These are phyloP conservation scores for Trichoderma harzianum DNA, from an alignment of 2,329 filamentous ascomycete genomes.

Conservation along the genomic window DNA sequence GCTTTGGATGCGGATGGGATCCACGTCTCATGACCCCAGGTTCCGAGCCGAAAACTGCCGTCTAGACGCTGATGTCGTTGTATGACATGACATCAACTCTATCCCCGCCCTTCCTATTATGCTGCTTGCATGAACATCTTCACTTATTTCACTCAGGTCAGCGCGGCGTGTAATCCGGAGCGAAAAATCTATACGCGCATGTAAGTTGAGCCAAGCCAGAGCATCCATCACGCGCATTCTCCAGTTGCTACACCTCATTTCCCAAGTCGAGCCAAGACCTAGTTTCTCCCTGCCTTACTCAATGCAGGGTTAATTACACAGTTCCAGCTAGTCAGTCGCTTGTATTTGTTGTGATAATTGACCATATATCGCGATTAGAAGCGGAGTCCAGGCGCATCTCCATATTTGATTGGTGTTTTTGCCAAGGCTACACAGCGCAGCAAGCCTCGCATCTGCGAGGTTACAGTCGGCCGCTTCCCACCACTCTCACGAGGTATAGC, in stretches of 20 bases:
- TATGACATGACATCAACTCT: constrained; percentile 16
- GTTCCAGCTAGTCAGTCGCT: not conserved
- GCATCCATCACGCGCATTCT: constrained; percentile 17
- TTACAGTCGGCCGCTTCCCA: not conserved
- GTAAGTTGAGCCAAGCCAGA: not conserved
- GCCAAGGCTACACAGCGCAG: not conserved
- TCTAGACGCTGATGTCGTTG: not conserved
- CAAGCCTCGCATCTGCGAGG: not conserved
- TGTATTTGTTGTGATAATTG: not conserved
- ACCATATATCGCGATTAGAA: not conserved
- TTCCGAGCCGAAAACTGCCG: constrained; percentile 5
- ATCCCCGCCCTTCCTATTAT: not conserved
- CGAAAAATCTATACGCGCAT: not conserved
- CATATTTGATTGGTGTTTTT: not conserved
- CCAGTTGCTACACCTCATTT: constrained; percentile 1
- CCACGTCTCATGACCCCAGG: constrained; percentile 12
- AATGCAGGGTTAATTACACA: not conserved
- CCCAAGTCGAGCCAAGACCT: not conserved
- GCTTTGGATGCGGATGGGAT: constrained; percentile 1
- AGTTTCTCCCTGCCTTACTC: not conserved
- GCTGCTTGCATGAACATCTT: not conserved
- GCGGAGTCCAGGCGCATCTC: not conserved
- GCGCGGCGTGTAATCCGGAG: not conserved
- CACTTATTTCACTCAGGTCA: not conserved
- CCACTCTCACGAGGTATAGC: not conserved